These are phyloP conservation scores for Benincasa hispida DNA, from an alignment of 306 rosid species.

Conservation along the genomic window DNA sequence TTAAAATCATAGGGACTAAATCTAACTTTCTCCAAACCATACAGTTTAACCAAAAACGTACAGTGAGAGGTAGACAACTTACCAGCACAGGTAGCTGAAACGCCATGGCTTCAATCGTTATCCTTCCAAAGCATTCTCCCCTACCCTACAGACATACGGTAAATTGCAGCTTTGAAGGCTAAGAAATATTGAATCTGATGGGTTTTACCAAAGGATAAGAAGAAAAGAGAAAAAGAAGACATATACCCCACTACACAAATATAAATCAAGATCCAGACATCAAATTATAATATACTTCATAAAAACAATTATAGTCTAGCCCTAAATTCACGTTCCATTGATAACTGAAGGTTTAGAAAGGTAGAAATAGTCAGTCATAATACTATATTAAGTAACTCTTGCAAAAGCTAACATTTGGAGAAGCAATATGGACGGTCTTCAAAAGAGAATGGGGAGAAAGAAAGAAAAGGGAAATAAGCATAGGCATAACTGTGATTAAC, in stretches of 20 bases:
- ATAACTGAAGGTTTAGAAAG: neutral
- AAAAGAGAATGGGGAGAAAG: neutral
- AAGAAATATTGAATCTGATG: neutral
- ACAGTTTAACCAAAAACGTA: too few relatives aligned
- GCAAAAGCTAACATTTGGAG: neutral
- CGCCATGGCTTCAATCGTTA: constrained; percentile 80
- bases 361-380: neutral
- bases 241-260: neutral
- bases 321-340: neutral
- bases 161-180: neutral
- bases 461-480: neutral
- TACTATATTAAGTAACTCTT: neutral
- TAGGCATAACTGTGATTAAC: neutral
- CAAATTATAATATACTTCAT: too few relatives aligned
- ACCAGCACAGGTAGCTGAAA: constrained; percentile 83
- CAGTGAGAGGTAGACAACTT: constrained; percentile 9
- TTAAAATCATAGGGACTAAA: too few relatives aligned
- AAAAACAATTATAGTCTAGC: neutral
- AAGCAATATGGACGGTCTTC: neutral
- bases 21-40: too few relatives aligned
- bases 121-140: constrained; percentile 84
- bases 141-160: constrained; percentile 33
- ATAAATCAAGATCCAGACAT: neutral
- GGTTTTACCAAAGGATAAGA: neutral
- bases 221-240: neutral